Conservation (phyloP, 2,329 filamentous ascomycete genomes). For the Kalmusia sp. region DNA sequence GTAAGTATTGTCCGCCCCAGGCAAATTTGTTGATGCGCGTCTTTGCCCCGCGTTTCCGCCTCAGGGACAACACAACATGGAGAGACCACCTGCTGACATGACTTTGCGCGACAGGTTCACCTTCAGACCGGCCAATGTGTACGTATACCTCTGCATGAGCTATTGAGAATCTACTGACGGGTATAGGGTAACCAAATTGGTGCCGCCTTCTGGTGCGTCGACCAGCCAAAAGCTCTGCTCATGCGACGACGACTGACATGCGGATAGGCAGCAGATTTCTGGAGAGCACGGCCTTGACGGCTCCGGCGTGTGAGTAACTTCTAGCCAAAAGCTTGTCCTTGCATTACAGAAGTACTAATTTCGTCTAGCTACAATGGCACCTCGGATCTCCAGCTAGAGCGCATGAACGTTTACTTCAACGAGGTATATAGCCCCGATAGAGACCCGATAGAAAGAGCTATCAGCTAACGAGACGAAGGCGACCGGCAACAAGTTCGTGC, state of each 20-base stretch:
- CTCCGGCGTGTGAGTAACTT: conserved; percentile 83
- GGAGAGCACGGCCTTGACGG: conserved; percentile 92
- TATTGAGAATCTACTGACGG: conserved; percentile 33
- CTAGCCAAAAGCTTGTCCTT: not conserved
- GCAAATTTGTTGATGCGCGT: conserved; percentile 54
- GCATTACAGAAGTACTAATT: conserved; percentile 22
- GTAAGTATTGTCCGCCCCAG: conserved; percentile 56
- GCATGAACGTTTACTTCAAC: conserved; percentile 99
- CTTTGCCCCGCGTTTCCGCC: conserved; percentile 51
- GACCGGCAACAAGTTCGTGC: conserved; percentile 98
- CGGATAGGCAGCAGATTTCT: conserved; percentile 60
- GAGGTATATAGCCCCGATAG: conserved; percentile 64
- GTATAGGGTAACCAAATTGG: conserved; percentile 98
- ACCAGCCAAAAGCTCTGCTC: conserved; percentile 13
- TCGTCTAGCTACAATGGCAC: conserved; percentile 86
- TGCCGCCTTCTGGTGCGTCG: conserved; percentile 94
- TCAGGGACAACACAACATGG: conserved; percentile 48
- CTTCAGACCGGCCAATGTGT: conserved; percentile 99
- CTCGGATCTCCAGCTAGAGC: conserved; percentile 98
- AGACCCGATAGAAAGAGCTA: conserved; percentile 3
- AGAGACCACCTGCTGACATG: conserved; percentile 62
- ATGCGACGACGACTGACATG: conserved; percentile 22
- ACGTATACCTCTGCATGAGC: conserved; percentile 53
- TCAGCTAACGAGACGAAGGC: conserved; percentile 64
- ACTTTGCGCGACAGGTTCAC: conserved; percentile 77